Evolutionary conservation across 805 yeast species (phyloP).

Genomic region (Candida glaebosa): DNA sequence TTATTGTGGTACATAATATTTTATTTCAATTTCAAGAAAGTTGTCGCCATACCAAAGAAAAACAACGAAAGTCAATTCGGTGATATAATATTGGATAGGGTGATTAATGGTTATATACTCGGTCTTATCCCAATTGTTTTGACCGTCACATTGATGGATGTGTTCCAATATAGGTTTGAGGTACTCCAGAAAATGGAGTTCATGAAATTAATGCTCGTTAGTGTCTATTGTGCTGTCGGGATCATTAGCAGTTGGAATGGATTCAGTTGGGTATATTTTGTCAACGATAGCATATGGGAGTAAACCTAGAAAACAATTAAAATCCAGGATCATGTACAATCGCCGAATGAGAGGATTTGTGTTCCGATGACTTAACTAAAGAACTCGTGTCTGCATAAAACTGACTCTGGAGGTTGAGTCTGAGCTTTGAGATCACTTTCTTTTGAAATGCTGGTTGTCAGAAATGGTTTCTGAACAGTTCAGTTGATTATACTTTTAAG

Average conservation of each 20-base stretch:
- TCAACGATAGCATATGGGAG: conserved; percentile 58
- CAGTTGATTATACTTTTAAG: no score
- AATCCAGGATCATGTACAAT: no score
- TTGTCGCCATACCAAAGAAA: conserved; percentile 53
- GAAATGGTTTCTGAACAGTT: no score
- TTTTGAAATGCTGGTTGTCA: no score
- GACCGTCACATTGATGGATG: conserved; percentile 41
- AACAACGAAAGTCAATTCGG: conserved; percentile 14
- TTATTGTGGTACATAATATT: conserved; percentile 82
- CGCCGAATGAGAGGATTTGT: background rate
- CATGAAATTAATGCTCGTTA: conserved; percentile 72
- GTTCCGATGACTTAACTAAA: background rate
- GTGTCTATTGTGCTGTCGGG: conserved; percentile 85
- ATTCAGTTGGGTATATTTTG: conserved; percentile 81
- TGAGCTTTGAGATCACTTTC: no score
- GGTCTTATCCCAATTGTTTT: conserved; percentile 64
- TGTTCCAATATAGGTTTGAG: conserved; percentile 53
- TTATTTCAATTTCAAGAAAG: conserved; percentile 67
- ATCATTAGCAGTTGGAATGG: conserved; percentile 85
- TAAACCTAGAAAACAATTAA: background rate
- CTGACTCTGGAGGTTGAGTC: no score
- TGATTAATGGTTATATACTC: conserved; percentile 61
- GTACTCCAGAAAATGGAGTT: conserved; percentile 64
- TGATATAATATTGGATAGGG: conserved; percentile 57
- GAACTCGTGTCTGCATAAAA: no score